A percentile compares a stretch with the other conserved stretches of the same genome.
Evolutionary conservation across 2,329 filamentous ascomycete genomes (phyloP).

Genomic region (Pyrenochaeta sp.): DNA sequence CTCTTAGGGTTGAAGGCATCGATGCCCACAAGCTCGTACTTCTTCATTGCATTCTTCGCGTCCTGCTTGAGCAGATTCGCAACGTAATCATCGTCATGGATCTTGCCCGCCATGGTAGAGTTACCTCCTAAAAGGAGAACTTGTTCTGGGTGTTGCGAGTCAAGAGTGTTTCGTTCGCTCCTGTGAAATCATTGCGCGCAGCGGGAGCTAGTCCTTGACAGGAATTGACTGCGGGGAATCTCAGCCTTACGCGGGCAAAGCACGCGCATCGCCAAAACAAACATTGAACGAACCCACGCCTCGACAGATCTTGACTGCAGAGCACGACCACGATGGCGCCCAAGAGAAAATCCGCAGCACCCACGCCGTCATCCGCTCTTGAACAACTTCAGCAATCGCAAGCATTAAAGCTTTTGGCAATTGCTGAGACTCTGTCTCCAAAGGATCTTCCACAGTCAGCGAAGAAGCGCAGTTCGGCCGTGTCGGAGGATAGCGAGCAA

Average conservation of each 20-base stretch:
- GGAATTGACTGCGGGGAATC: slow-evolving; percentile 30
- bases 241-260: slow-evolving; percentile 24
- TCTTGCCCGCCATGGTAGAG: slow-evolving; percentile 28
- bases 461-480: slow-evolving; percentile 60
- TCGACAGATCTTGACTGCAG: neutral
- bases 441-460: slow-evolving; percentile 53
- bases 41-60: slow-evolving; percentile 75
- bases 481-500: slow-evolving; percentile 75
- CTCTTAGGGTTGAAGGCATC: slow-evolving; percentile 69
- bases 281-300: slow-evolving; percentile 21
- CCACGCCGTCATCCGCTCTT: slow-evolving; percentile 51
- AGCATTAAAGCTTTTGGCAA: slow-evolving; percentile 74
- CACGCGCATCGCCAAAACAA: slow-evolving; percentile 39
- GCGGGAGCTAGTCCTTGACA: slow-evolving; percentile 18
- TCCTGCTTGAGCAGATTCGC: slow-evolving; percentile 82
- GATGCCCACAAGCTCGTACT: slow-evolving; percentile 78
- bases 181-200: slow-evolving; percentile 9
- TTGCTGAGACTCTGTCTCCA: slow-evolving; percentile 76
- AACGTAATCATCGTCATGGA: slow-evolving; percentile 76
- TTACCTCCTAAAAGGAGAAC: neutral
- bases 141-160: neutral
- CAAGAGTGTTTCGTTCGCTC: slow-evolving; percentile 4
- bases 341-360: slow-evolving; percentile 29
- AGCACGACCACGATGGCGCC: slow-evolving; percentile 33
- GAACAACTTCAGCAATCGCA: slow-evolving; percentile 66